These are phyloP conservation scores for Heterococcus sp. DNA, from an alignment of 108 stramenopile species.

Conservation along the genomic window DNA sequence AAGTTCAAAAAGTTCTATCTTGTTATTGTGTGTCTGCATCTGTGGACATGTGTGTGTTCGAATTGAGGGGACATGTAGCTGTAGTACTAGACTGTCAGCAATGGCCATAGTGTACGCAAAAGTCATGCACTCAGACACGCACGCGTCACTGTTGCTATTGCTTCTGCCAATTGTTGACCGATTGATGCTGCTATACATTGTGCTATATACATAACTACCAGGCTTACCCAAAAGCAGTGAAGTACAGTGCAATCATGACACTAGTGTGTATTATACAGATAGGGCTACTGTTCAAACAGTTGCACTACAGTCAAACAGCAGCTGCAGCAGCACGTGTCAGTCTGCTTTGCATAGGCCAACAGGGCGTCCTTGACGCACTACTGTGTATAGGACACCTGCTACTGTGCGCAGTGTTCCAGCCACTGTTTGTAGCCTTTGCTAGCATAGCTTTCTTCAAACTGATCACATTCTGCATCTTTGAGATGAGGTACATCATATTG, in stretches of 20 bases:
- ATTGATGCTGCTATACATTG: too few relatives aligned
- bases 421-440: conserved; percentile 76
- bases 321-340: conserved; percentile 71
- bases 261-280: conserved; percentile 79
- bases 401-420: conserved; percentile 74
- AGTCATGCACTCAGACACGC: too few relatives aligned
- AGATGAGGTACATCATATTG: conserved; percentile 88
- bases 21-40: too few relatives aligned
- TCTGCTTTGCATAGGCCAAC: conserved; percentile 76
- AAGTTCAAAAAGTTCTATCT: too few relatives aligned
- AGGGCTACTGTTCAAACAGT: conserved; percentile 73
- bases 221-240: conserved; percentile 68
- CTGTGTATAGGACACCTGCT: conserved; percentile 79
- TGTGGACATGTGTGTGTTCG: too few relatives aligned
- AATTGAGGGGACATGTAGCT: too few relatives aligned
- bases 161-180: too few relatives aligned
- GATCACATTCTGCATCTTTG: conserved; percentile 86
- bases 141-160: too few relatives aligned
- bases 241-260: conserved; percentile 85
- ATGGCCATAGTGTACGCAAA: too few relatives aligned
- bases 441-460: conserved; percentile 77
- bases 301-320: conserved; percentile 75
- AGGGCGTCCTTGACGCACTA: conserved; percentile 83
- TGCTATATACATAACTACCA: too few relatives aligned
- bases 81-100: too few relatives aligned